Evolutionary conservation across 768 basidiomycete genomes (phyloP).

Genomic region (Tylopilus felleus): DNA sequence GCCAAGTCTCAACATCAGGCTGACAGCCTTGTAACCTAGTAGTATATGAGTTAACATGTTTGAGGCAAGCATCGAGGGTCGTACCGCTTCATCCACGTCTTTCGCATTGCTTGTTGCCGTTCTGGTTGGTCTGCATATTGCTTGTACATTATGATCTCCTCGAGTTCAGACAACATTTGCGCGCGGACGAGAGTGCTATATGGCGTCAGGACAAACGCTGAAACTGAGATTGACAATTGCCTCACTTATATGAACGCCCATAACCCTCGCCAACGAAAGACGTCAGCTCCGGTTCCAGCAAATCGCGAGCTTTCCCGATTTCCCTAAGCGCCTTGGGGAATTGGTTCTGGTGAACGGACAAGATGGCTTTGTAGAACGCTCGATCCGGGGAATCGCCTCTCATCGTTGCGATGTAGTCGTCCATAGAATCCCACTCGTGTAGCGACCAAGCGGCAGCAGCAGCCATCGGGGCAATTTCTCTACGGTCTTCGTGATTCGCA

Average conservation of each 20-base stretch:
- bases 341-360: conserved; percentile 95
- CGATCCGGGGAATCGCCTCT: conserved; percentile 89
- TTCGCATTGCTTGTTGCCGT: conserved; percentile 83
- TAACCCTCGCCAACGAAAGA: conserved; percentile 95
- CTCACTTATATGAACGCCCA: conserved; percentile 94
- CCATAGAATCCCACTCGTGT: conserved; percentile 98
- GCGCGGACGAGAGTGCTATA: conserved; percentile 90
- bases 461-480: conserved; percentile 93
- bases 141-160: conserved; percentile 96
- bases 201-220: conserved; percentile 12
- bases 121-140: conserved; percentile 92
- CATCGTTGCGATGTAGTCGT: conserved; percentile 93
- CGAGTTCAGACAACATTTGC: conserved; percentile 96
- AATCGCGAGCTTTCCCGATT: conserved; percentile 89
- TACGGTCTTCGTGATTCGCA: conserved; percentile 77
- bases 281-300: conserved; percentile 86
- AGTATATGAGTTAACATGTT: not conserved
- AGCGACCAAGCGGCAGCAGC: conserved; percentile 97
- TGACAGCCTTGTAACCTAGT: conserved; percentile 89
- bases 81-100: conserved; percentile 97
- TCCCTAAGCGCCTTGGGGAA: conserved; percentile 87
- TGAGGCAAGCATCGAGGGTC: conserved; percentile 2
- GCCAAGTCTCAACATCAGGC: conserved; percentile 99
- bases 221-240: conserved; percentile 1
- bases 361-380: conserved; percentile 93